These are phyloP conservation scores for Diaporthe vexans DNA, from an alignment of 2,329 filamentous ascomycete genomes.

Conservation along the genomic window DNA sequence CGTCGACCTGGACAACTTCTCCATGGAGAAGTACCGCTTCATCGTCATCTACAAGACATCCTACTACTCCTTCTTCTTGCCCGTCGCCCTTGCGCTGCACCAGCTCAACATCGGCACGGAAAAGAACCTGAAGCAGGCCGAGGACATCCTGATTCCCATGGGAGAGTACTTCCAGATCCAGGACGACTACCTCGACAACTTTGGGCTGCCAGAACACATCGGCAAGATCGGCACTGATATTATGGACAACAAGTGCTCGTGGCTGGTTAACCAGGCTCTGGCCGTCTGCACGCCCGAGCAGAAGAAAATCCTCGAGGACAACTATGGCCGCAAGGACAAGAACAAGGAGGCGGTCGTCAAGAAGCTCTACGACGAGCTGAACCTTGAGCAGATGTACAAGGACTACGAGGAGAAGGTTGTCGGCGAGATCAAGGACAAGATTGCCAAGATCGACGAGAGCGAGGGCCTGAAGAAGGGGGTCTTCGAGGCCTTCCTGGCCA, in stretches of 20 bases:
- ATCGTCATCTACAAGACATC: conserved; percentile 99
- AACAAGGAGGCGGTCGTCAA: conserved; percentile 88
- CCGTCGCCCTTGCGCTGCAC: conserved; percentile 90
- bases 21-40: conserved; percentile 94
- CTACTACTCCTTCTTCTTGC: conserved; percentile 99
- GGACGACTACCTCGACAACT: conserved; percentile 99
- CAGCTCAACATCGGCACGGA: conserved; percentile 87
- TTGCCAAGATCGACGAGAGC: conserved; percentile 85
- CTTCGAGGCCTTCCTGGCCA: conserved; percentile 90
- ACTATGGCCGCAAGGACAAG: conserved; percentile 94
- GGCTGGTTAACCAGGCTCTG: conserved; percentile 96
- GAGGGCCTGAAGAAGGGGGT: conserved; percentile 91
- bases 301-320: conserved; percentile 87
- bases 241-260: conserved; percentile 99
- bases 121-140: conserved; percentile 88
- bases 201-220: conserved; percentile 90
- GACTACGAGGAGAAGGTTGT: conserved; percentile 92
- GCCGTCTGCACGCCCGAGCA: conserved; percentile 85
- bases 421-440: conserved; percentile 80
- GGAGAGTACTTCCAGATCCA: conserved; percentile 99
- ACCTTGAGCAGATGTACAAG: conserved; percentile 86
- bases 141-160: conserved; percentile 94
- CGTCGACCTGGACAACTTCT: conserved; percentile 95
- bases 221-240: conserved; percentile 99
- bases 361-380: conserved; percentile 87